phyloP scores from a whole-genome alignment of 441 rosid genomes.

The Populus hybrid region DNA sequence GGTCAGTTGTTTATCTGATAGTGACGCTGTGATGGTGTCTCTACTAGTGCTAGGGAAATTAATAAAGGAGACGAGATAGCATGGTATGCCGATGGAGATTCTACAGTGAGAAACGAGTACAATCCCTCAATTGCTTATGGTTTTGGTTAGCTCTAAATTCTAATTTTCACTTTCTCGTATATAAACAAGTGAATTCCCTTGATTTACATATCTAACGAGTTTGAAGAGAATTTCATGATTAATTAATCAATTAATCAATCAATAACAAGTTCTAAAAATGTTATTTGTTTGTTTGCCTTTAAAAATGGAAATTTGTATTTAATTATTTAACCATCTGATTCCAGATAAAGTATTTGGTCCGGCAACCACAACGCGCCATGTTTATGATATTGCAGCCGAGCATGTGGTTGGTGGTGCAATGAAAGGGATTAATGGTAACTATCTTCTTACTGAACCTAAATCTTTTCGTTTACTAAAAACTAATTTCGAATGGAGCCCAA shows the following conservation, averaged over 20 bases:
- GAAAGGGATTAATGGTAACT: slow-evolving; percentile 86
- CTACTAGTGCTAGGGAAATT: slow-evolving; percentile 68
- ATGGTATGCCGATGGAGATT: slow-evolving; percentile 93
- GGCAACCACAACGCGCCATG: slow-evolving; percentile 86
- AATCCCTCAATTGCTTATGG: slow-evolving; percentile 71
- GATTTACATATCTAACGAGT: neutral
- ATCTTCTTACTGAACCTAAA: neutral
- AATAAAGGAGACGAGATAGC: slow-evolving; percentile 88
- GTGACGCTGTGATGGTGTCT: neutral
- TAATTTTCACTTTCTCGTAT: neutral
- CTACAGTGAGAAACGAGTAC: slow-evolving; percentile 71
- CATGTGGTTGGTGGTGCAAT: slow-evolving; percentile 83
- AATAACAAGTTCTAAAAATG: neutral
- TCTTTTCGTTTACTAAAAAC: neutral
- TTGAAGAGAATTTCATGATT: neutral
- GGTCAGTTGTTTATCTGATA: slow-evolving; percentile 2
- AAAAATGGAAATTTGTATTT: too few species aligned
- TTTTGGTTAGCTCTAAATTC: slow-evolving; percentile 55
- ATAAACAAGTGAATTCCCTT: neutral
- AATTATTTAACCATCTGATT: neutral
- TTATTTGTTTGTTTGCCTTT: neutral
- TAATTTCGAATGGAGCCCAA: neutral
- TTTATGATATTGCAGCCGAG: slow-evolving; percentile 88
- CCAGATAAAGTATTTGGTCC: slow-evolving; percentile 96
- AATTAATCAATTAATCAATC: neutral